Base-by-base conservation (phyloP, 2,329 filamentous ascomycete genomes). In the Microdochium bolleyi region DNA sequence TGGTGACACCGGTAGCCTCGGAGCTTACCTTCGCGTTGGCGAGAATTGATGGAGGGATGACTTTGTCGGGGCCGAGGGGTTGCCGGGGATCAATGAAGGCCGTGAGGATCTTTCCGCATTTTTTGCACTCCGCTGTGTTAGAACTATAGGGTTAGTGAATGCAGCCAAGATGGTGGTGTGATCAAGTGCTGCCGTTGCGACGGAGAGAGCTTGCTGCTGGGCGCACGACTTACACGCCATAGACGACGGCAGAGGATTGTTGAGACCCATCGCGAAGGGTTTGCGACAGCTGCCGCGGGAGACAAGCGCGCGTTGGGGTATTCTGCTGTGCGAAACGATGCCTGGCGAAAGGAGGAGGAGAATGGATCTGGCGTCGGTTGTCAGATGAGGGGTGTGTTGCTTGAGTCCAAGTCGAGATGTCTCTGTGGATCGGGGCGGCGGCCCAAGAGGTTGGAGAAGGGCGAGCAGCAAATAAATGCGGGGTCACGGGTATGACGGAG, bases 71-170 rank as follows among this genome's bases (percentile, higher is more conserved):
- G 5, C 92, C 91, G 69, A 97, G 96, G 21, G 92, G 76, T 75
- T 97, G 92, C 66, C 85, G 83, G 21, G 94, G 94, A 67, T 97
- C 94, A 67, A 97, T 82, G 69, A 99, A 99, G 13, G 92, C 95
- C 48, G 88, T 83, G 61, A 99, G 82, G 64, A 97, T 97, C 78
- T 95, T 96, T 67, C 88, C 88, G 67, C 91, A 94, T 74, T 99
- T 99, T 71, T 88, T 94, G 75, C 94, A 97, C 76, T 99, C 94
- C 76, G 90, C 92, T 96, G 71, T 61, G 11, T 11, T 48, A n/a
- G 24, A 32, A 38, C 3, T 7, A 19, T 46, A 10, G 16, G 3
- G 41, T 46, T 19, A 46, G 41, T 16, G 22, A 4, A 5, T 14
- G 46, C 14, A n/a, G 25, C 8, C 14, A 21, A 4, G 16, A 24